Conservation (phyloP, 306 rosid species). For the Cotoneaster glaucophyllus region DNA sequence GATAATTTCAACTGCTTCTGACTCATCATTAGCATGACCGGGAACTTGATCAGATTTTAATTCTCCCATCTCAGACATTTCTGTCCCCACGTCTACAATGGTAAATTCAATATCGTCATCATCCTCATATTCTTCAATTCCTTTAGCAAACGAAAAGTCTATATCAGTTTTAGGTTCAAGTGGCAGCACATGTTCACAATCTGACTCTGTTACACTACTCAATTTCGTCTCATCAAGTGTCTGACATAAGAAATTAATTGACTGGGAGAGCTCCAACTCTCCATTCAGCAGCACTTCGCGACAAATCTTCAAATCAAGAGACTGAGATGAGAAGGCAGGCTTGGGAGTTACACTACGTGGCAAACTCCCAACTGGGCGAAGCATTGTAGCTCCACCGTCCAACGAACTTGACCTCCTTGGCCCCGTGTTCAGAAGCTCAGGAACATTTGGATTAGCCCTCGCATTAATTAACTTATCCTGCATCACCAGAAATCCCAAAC, state of each 20-base stretch:
- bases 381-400: conserved; percentile 15
- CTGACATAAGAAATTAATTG: conserved; percentile 48
- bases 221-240: conserved; percentile 51
- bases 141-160: conserved; percentile 30
- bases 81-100: conserved; percentile 58
- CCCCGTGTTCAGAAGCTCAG: conserved; percentile 23
- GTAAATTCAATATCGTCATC: conserved; percentile 39
- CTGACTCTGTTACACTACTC: conserved; percentile 15
- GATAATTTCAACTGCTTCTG: conserved; percentile 33
- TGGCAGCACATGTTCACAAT: conserved; percentile 25
- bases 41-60: conserved; percentile 28
- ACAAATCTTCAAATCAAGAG: conserved; percentile 26
- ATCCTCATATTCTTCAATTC: conserved; percentile 28
- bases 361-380: conserved; percentile 18
- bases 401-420: conserved; percentile 25
- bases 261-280: conserved; percentile 50
- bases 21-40: conserved; percentile 26
- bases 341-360: conserved; percentile 12
- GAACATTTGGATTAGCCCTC: conserved; percentile 30
- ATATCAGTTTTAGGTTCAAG: conserved; percentile 20
- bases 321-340: conserved; percentile 31
- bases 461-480: conserved; percentile 32
- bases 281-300: conserved; percentile 38
- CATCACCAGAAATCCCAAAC: conserved; percentile 60
- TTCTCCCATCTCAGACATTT: conserved; percentile 32